Base-by-base conservation (phyloP, 805 yeast species). In the Jamesozyma lodderae region DNA sequence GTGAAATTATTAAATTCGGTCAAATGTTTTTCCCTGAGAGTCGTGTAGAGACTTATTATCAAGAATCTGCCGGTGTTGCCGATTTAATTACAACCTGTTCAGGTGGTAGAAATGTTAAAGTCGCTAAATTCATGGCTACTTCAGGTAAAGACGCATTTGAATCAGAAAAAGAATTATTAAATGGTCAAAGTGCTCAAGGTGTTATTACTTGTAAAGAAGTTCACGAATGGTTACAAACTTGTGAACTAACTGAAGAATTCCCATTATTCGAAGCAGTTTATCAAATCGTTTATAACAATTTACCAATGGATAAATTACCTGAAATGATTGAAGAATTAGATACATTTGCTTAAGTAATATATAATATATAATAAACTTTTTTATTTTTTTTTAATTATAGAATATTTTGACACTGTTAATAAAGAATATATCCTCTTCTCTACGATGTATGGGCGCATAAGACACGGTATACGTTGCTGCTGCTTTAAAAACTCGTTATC, bases 121-220 rank as follows among this genome's bases (percentile, higher is more conserved):
- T 92, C 44, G 96, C 92, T 37, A 77, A 73, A 51, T 79, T 75
- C 62, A 81, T 85, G 83, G 90, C 94, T 42, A 70, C 76, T 62
- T 71, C 87, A 43, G 81, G 81, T 44, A 83, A 77, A 53, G 63
- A 76, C 43, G 92, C 95, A 32, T 68, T 71, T 57, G 87, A 79
- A 53, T 81, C 92, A 40, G 98, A 92, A 67, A 78, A 75, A 64
- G 82, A 73, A 58, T 68, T 92, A 51, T 70, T 92, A 51, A 87
- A 92, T 60, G 98, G 98, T 37, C 96, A 88, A 70, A 80, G 92
- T 33, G 94, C 96, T 41, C 98, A 92, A 69, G 98, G 98, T 63
- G 73, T 88, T 42, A 74, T 82, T 55, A 92, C 98, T 29, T 73
- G 88, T 40, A 77, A 75, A 59, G 98, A 92, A 69, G 96, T 92